Evolutionary conservation across 768 basidiomycete genomes (phyloP), one percentile per base, ranked within the genome.

Genomic region (Nidularia sp.): DNA sequence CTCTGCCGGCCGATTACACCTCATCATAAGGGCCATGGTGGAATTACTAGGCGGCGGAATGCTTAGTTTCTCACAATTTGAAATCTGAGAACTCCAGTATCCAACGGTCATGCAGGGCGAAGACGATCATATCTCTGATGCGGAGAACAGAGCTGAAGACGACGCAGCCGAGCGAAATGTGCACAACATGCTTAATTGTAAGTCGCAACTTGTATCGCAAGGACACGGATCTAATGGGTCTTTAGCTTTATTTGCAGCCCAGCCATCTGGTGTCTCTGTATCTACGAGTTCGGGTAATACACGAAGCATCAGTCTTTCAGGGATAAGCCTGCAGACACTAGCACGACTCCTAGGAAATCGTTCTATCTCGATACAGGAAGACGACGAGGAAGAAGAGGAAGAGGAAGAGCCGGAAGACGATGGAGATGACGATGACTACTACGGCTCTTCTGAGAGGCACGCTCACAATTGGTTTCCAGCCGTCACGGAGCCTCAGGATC

Each of bases 401-500:
- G 75, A 72, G 0, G 74, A 80, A 8, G 66, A 66, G 2, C 71
- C 70, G 10, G 10, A 43, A 12, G 57, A 59, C 0, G 60, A 57
- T 13, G 63, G 66, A 5, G 71, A 70, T n/a, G 74, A 69, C 0
- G 71, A 80, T 25, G 62, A 61, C 2, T 72, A 70, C 9, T 66
- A 70, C 4, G 42, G 18, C 6, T 10, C 66, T 66, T 0, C 66
- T 71, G 12, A 63, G 69, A 15, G 69, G 71, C 13, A 70, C 4
- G 61, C 66, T n/a, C 50, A 39, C 33, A 48, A 55, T 42, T 71
- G 67, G 68, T 67, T 60, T 58, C 65, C 62, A 56, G 63, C 59
- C 55, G 72, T 78, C 22, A 80, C 66, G 15, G 78, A 85, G 53
- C 87, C 90, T 5, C 79, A 86, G 64, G 59, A 78, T 48, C 74